Evolutionary conservation across 169 alveolate genomes (phyloP).

Genomic region (Plasmodium coatneyi): DNA sequence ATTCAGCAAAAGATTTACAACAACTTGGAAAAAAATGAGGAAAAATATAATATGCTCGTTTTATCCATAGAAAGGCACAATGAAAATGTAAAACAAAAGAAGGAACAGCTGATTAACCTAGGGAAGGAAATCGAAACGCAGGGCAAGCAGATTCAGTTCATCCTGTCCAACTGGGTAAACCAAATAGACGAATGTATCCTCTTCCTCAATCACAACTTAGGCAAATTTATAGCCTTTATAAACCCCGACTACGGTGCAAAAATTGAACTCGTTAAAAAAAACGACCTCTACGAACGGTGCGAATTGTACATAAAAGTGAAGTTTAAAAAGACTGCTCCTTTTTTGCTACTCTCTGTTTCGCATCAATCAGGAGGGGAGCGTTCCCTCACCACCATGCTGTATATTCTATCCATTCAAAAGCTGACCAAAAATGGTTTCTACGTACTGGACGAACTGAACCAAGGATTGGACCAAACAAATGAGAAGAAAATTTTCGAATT

Average conservation of each 20-base stretch:
- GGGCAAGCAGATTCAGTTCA: conserved; percentile 5
- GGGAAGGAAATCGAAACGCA: background rate
- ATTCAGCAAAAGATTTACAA: conserved; percentile 76
- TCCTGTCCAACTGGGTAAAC: conserved; percentile 71
- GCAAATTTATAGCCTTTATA: conserved; percentile 77
- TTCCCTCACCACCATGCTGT: conserved; percentile 84
- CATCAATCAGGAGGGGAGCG: conserved; percentile 87
- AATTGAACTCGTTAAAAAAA: conserved; percentile 77
- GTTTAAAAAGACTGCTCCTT: conserved; percentile 78
- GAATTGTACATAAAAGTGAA: conserved; percentile 77
- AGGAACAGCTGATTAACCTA: conserved; percentile 35
- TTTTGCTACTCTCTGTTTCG: conserved; percentile 80
- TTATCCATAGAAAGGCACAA: conserved; percentile 60
- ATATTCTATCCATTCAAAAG: conserved; percentile 82
- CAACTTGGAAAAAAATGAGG: conserved; percentile 77
- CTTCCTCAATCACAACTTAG: conserved; percentile 77
- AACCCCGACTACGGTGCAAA: conserved; percentile 82
- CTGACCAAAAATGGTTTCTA: conserved; percentile 81
- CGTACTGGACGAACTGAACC: conserved; percentile 84
- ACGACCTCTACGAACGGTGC: conserved; percentile 77
- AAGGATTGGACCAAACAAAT: conserved; percentile 81
- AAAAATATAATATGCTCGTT: conserved; percentile 75
- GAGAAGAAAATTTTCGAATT: conserved; percentile 79
- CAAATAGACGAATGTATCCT: conserved; percentile 73
- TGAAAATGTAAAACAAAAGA: conserved; percentile 55